phyloP scores from a whole-genome alignment of 2,329 filamentous ascomycete genomes.

The Calonectria fujianensis region DNA sequence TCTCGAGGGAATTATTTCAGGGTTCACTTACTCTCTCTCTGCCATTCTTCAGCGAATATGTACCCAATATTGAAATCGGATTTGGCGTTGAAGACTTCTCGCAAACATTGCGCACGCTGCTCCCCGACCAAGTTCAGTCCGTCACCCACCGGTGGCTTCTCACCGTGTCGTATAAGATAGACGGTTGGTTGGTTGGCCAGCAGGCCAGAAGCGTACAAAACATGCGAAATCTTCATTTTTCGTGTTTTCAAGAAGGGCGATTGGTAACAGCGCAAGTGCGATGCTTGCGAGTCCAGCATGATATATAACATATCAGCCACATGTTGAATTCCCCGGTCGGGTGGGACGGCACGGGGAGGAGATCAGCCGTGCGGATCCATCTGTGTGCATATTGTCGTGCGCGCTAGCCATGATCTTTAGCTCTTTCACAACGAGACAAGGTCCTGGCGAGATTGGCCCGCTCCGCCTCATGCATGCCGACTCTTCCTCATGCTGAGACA shows the following conservation, averaged over 20 bases:
- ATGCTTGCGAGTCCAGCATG: background rate
- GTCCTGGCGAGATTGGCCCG: background rate
- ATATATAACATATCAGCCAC: background rate
- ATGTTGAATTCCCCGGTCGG: conserved; percentile 5
- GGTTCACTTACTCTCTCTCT: conserved; percentile 3
- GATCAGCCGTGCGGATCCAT: conserved; percentile 8
- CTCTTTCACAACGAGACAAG: background rate
- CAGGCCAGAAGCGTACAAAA: background rate
- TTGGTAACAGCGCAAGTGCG: background rate
- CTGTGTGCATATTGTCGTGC: background rate
- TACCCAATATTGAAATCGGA: conserved; percentile 8
- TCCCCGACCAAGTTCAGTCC: conserved; percentile 8
- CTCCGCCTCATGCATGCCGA: background rate
- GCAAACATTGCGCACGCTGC: conserved; percentile 16
- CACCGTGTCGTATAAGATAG: conserved; percentile 14
- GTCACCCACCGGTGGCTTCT: conserved; percentile 10
- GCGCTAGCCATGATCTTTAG: background rate
- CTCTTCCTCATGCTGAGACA: background rate
- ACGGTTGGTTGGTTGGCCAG: conserved; percentile 13
- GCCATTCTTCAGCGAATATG: conserved; percentile 11
- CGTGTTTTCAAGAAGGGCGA: background rate
- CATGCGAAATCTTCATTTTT: conserved; percentile 9
- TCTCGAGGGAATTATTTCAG: background rate
- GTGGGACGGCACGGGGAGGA: conserved; percentile 9
- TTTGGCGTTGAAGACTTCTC: background rate